Percentiles rank a stretch among this genome's conserved stretches.
Conservation (phyloP, 1,139 yeast species). For the Hyphopichia khmerensis region DNA sequence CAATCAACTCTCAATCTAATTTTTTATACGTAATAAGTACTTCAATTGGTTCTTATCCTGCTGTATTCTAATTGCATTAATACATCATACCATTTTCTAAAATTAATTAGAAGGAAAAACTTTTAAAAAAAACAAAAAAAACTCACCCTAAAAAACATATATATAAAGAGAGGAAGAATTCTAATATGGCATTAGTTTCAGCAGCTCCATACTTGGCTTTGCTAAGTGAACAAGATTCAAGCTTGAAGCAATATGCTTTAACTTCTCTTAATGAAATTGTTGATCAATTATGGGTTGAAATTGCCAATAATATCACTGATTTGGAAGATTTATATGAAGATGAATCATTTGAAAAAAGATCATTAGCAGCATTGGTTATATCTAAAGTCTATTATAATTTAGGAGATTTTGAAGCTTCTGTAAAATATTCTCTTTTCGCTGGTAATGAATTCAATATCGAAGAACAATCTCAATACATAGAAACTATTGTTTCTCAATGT, state of each 20-base stretch:
- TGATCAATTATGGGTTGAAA: slow-evolving; percentile 96
- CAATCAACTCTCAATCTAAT: too few relatives aligned
- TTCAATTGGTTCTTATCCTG: background rate
- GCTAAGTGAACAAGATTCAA: slow-evolving; percentile 74
- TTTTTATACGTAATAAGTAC: too few relatives aligned
- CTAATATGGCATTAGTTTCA: slow-evolving; percentile 66
- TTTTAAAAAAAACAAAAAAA: too few relatives aligned
- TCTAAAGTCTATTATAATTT: slow-evolving; percentile 94
- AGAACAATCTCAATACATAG: slow-evolving; percentile 78
- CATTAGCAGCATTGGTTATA: slow-evolving; percentile 87
- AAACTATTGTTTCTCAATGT: slow-evolving; percentile 91
- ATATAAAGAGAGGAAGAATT: too few relatives aligned
- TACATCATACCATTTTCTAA: too few relatives aligned
- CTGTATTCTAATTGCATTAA: background rate
- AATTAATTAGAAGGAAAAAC: too few relatives aligned
- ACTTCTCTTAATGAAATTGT: slow-evolving; percentile 77
- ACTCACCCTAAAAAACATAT: too few relatives aligned
- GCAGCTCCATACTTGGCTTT: slow-evolving; percentile 92
- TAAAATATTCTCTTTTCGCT: slow-evolving; percentile 82
- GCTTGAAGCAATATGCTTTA: slow-evolving; percentile 82
- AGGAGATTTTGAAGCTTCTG: slow-evolving; percentile 92
- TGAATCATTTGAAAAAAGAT: slow-evolving; percentile 67
- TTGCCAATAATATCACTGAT: slow-evolving; percentile 85
- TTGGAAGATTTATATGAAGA: slow-evolving; percentile 92
- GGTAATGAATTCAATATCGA: slow-evolving; percentile 78